Percentiles rank a stretch among this genome's conserved stretches.
These are phyloP conservation scores for Tuber brumale DNA, from an alignment of 495 filamentous ascomycete genomes.

Conservation along the genomic window DNA sequence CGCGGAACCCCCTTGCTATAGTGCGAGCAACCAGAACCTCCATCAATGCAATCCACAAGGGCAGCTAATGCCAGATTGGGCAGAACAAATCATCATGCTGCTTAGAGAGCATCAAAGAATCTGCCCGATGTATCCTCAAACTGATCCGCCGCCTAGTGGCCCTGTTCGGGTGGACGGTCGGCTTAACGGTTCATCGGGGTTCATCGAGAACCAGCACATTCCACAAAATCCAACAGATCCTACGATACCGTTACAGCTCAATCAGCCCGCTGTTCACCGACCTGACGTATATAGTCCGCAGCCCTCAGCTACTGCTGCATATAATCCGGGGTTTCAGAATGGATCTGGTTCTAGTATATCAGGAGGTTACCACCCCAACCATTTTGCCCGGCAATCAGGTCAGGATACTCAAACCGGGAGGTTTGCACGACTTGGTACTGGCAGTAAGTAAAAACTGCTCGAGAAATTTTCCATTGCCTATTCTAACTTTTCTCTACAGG, in stretches of 20 bases:
- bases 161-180: not conserved
- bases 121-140: not conserved
- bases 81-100: not conserved
- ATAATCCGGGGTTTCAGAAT: not conserved
- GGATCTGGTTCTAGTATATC: not conserved
- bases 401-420: not conserved
- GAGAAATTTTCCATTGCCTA: not conserved
- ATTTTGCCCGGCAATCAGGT: not conserved
- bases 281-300: not conserved
- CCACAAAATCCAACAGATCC: not conserved
- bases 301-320: not conserved
- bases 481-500: not conserved
- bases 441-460: not conserved
- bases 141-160: not conserved
- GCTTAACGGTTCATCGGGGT: not conserved
- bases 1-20: not conserved
- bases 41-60: not conserved
- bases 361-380: not conserved
- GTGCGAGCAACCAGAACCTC: not conserved
- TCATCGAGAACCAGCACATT: not conserved
- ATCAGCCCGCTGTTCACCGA: not conserved
- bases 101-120: not conserved
- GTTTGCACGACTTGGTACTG: not conserved
- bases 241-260: not conserved
- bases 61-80: not conserved